Percentiles rank a stretch among this genome's conserved stretches.
phyloP scores from a whole-genome alignment of 441 rosid genomes.

The Manihot esculenta region DNA sequence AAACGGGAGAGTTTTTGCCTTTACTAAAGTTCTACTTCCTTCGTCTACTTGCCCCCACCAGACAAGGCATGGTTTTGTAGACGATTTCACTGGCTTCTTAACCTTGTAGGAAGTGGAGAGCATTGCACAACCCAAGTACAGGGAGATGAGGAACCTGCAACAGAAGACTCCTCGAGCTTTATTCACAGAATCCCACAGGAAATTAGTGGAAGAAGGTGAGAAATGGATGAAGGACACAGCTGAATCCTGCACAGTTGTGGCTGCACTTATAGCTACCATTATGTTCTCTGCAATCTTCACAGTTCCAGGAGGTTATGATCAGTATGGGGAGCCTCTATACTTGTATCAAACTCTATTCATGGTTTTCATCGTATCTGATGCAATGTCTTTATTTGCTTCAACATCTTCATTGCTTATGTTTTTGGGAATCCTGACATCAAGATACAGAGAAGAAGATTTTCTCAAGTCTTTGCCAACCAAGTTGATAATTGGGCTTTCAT shows the following conservation, averaged over 20 bases:
- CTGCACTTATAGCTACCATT: conserved; percentile 69
- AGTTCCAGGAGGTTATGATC: conserved; percentile 49
- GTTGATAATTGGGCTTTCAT: conserved; percentile 59
- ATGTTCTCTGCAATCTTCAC: conserved; percentile 70
- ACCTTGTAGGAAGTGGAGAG: conserved; percentile 60
- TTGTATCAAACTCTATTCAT: conserved; percentile 27
- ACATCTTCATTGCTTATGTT: conserved; percentile 66
- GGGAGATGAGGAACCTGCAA: conserved; percentile 43
- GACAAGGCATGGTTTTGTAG: not conserved
- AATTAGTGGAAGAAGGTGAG: conserved; percentile 61
- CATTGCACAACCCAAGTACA: conserved; percentile 57
- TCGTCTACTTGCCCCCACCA: too few relatives aligned
- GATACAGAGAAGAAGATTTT: conserved; percentile 74
- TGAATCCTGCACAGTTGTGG: conserved; percentile 62
- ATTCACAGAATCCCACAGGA: conserved; percentile 51
- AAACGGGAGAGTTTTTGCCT: too few relatives aligned
- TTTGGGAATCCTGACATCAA: conserved; percentile 64
- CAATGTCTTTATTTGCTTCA: conserved; percentile 60
- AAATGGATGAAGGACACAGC: conserved; percentile 75
- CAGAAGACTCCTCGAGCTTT: conserved; percentile 47
- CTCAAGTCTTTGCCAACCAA: conserved; percentile 57
- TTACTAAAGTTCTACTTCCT: too few relatives aligned
- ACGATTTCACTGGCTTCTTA: not conserved
- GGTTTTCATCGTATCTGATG: conserved; percentile 55
- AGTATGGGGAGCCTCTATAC: conserved; percentile 39